Percentiles rank a stretch among this genome's conserved stretches.
These are phyloP conservation scores for Angomonas ambiguus DNA, from an alignment of 208 protist genomes.

Conservation along the genomic window DNA sequence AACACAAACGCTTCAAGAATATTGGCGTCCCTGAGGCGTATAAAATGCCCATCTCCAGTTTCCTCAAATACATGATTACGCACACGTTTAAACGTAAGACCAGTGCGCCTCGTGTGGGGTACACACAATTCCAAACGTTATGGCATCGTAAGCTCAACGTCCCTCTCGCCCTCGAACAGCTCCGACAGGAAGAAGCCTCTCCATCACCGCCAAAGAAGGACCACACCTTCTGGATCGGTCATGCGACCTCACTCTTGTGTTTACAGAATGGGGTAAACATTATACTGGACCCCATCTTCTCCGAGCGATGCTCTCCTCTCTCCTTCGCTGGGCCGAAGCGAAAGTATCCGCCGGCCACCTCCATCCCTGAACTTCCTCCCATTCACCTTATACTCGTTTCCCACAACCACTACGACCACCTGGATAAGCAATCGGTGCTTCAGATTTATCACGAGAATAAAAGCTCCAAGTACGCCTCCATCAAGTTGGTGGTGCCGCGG, in stretches of 20 bases:
- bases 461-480: constrained; percentile 24
- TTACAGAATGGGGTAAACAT: constrained; percentile 50
- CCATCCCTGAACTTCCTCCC: constrained; percentile 43
- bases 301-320: constrained; percentile 44
- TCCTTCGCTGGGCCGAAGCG: constrained; percentile 43
- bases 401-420: constrained; percentile 90
- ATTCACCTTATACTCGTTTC: constrained; percentile 73
- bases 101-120: too few relatives aligned
- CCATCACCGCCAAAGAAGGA: too few relatives aligned
- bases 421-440: constrained; percentile 40
- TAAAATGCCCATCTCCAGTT: background rate
- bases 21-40: background rate
- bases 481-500: constrained; percentile 53
- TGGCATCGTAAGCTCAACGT: too few relatives aligned
- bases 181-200: too few relatives aligned
- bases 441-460: constrained; percentile 23
- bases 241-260: constrained; percentile 72
- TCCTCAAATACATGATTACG: background rate
- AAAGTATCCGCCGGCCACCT: constrained; percentile 28
- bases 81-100: too few relatives aligned
- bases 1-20: background rate
- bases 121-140: too few relatives aligned
- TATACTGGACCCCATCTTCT: constrained; percentile 84
- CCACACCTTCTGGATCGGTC: constrained; percentile 73
- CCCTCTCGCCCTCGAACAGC: too few relatives aligned